phyloP scores from a whole-genome alignment of 257 asterid genomes.

The Paraleonurus japonicus region DNA sequence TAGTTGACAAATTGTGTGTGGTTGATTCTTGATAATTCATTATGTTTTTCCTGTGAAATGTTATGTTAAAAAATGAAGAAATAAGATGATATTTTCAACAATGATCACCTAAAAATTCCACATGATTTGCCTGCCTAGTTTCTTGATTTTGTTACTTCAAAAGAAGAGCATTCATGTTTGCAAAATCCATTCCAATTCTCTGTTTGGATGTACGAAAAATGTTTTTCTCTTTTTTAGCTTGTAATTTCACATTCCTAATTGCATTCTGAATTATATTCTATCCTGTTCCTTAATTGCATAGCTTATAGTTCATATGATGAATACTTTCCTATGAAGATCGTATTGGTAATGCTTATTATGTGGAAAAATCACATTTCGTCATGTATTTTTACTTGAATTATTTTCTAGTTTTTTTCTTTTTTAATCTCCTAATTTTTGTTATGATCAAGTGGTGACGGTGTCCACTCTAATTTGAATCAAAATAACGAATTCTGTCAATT shows the following conservation, averaged over 20 bases:
- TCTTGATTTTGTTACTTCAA: neutral
- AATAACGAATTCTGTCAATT: no score
- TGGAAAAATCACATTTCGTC: no score
- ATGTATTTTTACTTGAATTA: no score
- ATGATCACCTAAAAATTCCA: no score
- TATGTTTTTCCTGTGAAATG: neutral
- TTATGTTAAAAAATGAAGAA: neutral
- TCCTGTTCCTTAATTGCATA: neutral
- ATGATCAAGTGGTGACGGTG: no score
- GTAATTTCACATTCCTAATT: neutral
- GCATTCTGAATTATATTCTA: neutral
- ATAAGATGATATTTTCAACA: neutral
- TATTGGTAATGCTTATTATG: neutral
- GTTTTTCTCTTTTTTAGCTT: no score
- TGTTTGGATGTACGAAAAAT: neutral
- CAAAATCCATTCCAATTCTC: neutral
- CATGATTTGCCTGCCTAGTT: neutral
- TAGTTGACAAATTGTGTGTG: conserved; percentile 2
- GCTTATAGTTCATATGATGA: neutral
- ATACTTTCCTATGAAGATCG: no score
- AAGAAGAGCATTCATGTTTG: neutral
- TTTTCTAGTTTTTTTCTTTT: no score
- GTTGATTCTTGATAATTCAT: neutral
- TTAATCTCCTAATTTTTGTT: no score
- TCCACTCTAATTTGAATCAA: no score